Conservation (phyloP, 2,329 filamentous ascomycete species). For the Rhinocladiella similis region DNA sequence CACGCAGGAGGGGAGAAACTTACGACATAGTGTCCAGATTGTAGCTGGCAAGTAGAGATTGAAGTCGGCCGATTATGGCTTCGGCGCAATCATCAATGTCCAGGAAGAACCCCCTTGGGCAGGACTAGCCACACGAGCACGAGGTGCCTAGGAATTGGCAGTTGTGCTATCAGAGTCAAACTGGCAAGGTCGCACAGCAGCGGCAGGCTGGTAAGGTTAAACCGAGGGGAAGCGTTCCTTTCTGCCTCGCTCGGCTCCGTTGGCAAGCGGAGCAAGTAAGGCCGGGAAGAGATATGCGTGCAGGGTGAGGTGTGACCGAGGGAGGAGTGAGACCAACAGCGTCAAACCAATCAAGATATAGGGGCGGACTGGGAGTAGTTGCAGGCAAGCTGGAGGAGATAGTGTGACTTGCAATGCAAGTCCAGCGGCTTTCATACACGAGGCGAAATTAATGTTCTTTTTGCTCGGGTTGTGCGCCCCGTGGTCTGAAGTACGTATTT, state of each 20-base stretch:
- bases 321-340: constrained; percentile 11
- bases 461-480: too few species aligned
- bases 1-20: constrained; percentile 19
- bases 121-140: constrained; percentile 17
- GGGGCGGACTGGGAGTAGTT: not conserved
- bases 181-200: constrained; percentile 15
- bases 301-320: constrained; percentile 18
- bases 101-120: constrained; percentile 17
- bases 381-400: constrained; percentile 7
- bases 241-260: not conserved
- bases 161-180: constrained; percentile 16
- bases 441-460: too few species aligned
- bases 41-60: constrained; percentile 22
- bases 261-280: constrained; percentile 8
- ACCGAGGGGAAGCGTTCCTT: not conserved
- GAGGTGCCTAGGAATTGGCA: constrained; percentile 9
- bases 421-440: too few species aligned
- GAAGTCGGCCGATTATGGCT: constrained; percentile 17
- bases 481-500: not conserved
- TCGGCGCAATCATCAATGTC: constrained; percentile 24
- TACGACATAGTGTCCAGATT: constrained; percentile 26
- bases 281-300: constrained; percentile 18
- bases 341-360: constrained; percentile 17
- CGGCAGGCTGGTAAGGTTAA: constrained; percentile 7
- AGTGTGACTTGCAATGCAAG: constrained; percentile 6